Evolutionary conservation across 2,329 filamentous ascomycete species (phyloP), one percentile per base, ranked within the genome.

Genomic region (Fusarium transvaalense): DNA sequence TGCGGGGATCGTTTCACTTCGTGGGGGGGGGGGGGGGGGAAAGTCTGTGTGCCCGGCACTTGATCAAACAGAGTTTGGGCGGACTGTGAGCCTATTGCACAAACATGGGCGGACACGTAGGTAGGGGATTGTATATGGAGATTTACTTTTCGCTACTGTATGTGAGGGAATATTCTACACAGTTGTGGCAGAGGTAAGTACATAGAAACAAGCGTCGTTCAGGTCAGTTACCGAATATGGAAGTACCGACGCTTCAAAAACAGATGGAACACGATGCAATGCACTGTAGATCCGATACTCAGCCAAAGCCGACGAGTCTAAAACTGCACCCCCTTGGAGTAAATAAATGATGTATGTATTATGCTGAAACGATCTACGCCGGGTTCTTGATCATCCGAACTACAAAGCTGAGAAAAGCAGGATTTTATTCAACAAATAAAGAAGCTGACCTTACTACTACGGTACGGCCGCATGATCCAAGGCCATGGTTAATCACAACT

Each of bases 1-100:
- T 32, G 15, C 63, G 63, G 63, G 63, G 64, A 66, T 47, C 60
- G 63, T 60, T 66, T 51, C 47, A 51, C 38, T 37, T 63, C 17
- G 46, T 35, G 10, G 32, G 54, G 19, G 27, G 42, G 46, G 31
- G n/a, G n/a, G n/a, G n/a, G n/a, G n/a, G n/a, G n/a, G n/a, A 23
- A 21, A 38, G 34, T 29, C 23, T 37, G 21, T 41, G 27, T 42
- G 15, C 43, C 42, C 47, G 60, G 42, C 42, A 56, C 50, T 63
- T 63, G 50, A 10, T 56, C n/a, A 39, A 46, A 46, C 38, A 64
- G 39, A 64, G 61, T 64, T 64, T 48, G 34, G 5, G 15, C 23
- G 45, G 38, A 51, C 38, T 12, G 9, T 27, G 27, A 47, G 51
- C 23, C 34, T 63, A 64, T 39, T 17, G 42, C 34, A 15, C 15